Conservation (phyloP, 2,329 filamentous ascomycete species). For the Aphanoascus verrucosus region DNA sequence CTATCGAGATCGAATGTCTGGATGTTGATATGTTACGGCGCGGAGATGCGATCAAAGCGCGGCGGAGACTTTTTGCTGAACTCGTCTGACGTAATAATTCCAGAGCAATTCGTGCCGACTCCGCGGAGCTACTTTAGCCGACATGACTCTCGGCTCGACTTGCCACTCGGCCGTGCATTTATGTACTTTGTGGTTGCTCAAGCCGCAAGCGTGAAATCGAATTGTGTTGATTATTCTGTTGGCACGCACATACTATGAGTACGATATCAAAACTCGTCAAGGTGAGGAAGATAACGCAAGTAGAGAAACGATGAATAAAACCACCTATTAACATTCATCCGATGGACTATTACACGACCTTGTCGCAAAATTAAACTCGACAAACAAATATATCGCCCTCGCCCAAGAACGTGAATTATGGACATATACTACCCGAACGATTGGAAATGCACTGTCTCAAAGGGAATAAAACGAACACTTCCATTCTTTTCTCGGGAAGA, state of each 20-base stretch:
- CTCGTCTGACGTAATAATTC: slow-evolving; percentile 7
- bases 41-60: not conserved
- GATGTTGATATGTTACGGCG: not conserved
- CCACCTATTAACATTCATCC: not conserved
- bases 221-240: no score
- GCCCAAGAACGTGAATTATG: not conserved
- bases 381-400: not conserved
- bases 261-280: not conserved
- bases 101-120: not conserved
- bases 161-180: not conserved
- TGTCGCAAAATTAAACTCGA: not conserved
- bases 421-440: not conserved
- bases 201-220: no score
- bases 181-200: no score
- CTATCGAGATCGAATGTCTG: not conserved
- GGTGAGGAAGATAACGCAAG: not conserved
- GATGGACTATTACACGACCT: not conserved
- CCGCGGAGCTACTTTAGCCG: slow-evolving; percentile 10
- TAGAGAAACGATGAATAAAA: not conserved
- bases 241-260: no score
- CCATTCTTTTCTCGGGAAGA: not conserved
- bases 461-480: not conserved
- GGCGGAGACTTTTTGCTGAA: slow-evolving; percentile 3
- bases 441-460: not conserved
- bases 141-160: not conserved